Conservation (phyloP, 2,329 filamentous ascomycete genomes). For the Huntiella moniliformis region DNA sequence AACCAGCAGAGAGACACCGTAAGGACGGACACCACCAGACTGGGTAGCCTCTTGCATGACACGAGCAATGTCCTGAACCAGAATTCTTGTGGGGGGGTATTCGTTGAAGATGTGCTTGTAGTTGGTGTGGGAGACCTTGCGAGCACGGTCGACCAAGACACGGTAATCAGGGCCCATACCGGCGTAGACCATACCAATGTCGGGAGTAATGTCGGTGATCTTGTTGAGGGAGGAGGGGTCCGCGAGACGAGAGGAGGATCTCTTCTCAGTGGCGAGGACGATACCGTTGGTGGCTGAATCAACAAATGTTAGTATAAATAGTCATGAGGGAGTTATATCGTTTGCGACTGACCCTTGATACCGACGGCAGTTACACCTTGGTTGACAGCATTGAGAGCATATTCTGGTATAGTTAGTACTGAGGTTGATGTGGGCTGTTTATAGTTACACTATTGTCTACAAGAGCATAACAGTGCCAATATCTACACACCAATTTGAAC, state of each 20-base stretch:
- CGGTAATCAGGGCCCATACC: slow-evolving; percentile 98
- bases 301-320: slow-evolving; percentile 13
- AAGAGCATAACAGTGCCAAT: background rate
- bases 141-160: slow-evolving; percentile 90
- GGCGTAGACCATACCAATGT: slow-evolving; percentile 99
- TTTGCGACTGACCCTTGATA: slow-evolving; percentile 61
- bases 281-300: slow-evolving; percentile 83
- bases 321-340: background rate
- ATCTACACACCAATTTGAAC: slow-evolving; percentile 68
- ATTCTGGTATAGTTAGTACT: slow-evolving; percentile 42
- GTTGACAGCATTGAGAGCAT: slow-evolving; percentile 97
- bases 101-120: slow-evolving; percentile 99
- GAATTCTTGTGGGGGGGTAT: slow-evolving; percentile 97
- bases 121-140: slow-evolving; percentile 91
- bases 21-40: slow-evolving; percentile 89
- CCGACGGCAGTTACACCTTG: slow-evolving; percentile 95
- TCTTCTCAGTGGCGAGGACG: slow-evolving; percentile 97
- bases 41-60: slow-evolving; percentile 99
- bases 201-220: slow-evolving; percentile 92
- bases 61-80: slow-evolving; percentile 92
- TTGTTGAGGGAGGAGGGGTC: slow-evolving; percentile 90
- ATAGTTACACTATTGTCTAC: no score
- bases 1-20: slow-evolving; percentile 87
- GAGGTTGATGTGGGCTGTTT: background rate
- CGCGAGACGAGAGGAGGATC: slow-evolving; percentile 92